phyloP scores from a whole-genome alignment of 225 moss, liverwort and hornwort genomes.

The Marchantia polymorpha region DNA sequence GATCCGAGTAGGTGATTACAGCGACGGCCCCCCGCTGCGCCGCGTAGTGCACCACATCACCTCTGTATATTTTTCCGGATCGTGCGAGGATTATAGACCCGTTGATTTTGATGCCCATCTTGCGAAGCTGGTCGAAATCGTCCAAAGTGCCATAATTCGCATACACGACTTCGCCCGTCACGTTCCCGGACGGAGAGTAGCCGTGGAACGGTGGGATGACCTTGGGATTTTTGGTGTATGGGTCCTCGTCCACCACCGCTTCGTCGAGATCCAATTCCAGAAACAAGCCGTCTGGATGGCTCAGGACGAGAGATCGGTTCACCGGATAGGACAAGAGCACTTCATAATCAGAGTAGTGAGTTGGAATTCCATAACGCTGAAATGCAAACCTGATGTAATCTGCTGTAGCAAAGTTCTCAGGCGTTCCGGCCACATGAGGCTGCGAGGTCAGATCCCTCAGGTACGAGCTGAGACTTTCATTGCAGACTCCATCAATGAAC shows the following conservation, averaged over 20 bases:
- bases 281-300: slow-evolving; percentile 28
- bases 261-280: slow-evolving; percentile 48
- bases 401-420: slow-evolving; percentile 66
- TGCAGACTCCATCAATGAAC: slow-evolving; percentile 55
- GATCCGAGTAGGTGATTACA: slow-evolving; percentile 76
- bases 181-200: slow-evolving; percentile 69
- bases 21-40: slow-evolving; percentile 60
- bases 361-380: slow-evolving; percentile 55
- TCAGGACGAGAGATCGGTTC: slow-evolving; percentile 58
- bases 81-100: slow-evolving; percentile 69
- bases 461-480: slow-evolving; percentile 57
- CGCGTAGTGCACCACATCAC: slow-evolving; percentile 76
- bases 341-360: slow-evolving; percentile 69
- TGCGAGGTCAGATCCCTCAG: slow-evolving; percentile 61
- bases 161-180: slow-evolving; percentile 65
- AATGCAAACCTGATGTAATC: slow-evolving; percentile 66
- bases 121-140: slow-evolving; percentile 53
- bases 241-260: slow-evolving; percentile 58
- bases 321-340: slow-evolving; percentile 73
- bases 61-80: slow-evolving; percentile 60
- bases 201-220: slow-evolving; percentile 74
- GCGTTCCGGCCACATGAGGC: slow-evolving; percentile 79
- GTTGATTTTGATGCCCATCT: slow-evolving; percentile 47
- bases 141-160: slow-evolving; percentile 72
- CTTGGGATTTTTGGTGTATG: slow-evolving; percentile 51